Evolutionary conservation across 768 basidiomycete species (phyloP).

Genomic region (Cystobasidium ongulense): DNA sequence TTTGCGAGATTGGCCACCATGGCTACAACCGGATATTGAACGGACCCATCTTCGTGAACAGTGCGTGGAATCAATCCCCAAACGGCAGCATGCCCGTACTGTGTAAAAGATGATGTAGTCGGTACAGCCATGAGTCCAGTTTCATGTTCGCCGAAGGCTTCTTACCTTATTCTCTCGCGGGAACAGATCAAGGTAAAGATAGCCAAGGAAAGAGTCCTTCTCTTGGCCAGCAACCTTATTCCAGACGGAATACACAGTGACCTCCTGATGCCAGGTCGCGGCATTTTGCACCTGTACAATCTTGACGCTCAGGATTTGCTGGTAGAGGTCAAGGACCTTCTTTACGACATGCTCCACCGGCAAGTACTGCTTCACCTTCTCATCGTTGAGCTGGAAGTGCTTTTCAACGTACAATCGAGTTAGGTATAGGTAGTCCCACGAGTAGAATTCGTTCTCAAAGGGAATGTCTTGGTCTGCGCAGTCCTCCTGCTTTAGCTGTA

Average conservation of each 20-base stretch:
- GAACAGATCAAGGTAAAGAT: conserved; percentile 71
- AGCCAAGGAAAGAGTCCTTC: conserved; percentile 69
- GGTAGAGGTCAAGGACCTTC: conserved; percentile 72
- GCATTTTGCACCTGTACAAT: conserved; percentile 50
- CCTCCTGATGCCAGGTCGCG: conserved; percentile 75
- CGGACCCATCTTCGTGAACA: conserved; percentile 51
- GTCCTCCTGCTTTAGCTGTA: conserved; percentile 68
- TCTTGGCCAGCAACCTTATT: conserved; percentile 51
- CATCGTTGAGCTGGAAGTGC: conserved; percentile 60
- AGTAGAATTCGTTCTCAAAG: conserved; percentile 63
- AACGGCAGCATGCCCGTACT: conserved; percentile 84
- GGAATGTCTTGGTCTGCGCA: conserved; percentile 55
- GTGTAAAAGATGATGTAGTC: no score
- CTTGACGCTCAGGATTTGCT: conserved; percentile 66
- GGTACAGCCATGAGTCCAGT: no score
- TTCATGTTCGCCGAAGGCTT: no score
- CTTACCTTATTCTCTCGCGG: conserved; percentile 33
- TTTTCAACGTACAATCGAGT: conserved; percentile 58
- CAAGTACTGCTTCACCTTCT: conserved; percentile 78
- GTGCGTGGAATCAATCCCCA: conserved; percentile 65
- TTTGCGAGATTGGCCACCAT: conserved; percentile 88
- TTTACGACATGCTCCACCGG: conserved; percentile 75
- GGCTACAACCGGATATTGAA: conserved; percentile 64
- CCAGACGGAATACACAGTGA: conserved; percentile 78
- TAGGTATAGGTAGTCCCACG: conserved; percentile 73